phyloP scores from a whole-genome alignment of 2,329 filamentous ascomycete genomes.

The Dothistroma septosporum region DNA sequence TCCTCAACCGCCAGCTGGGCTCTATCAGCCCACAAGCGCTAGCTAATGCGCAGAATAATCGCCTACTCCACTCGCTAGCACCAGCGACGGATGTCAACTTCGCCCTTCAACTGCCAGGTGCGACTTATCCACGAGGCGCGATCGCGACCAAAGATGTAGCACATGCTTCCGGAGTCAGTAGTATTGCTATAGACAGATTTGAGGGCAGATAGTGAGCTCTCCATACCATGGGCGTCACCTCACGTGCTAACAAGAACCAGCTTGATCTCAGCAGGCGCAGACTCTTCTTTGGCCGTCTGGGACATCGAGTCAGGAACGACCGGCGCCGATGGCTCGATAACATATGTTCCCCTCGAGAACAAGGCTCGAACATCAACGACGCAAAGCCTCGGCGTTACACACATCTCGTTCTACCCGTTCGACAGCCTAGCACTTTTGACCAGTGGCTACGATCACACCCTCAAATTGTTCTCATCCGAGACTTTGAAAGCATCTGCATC shows the following conservation, averaged over 20 bases:
- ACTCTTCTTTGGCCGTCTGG: slow-evolving; percentile 82
- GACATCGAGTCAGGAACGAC: slow-evolving; percentile 62
- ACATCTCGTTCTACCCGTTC: slow-evolving; percentile 74
- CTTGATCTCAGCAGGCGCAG: slow-evolving; percentile 78
- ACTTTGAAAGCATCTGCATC: slow-evolving; percentile 58
- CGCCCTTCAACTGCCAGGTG: slow-evolving; percentile 54
- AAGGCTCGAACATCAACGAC: slow-evolving; percentile 35
- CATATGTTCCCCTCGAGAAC: slow-evolving; percentile 16
- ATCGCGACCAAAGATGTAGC: slow-evolving; percentile 12
- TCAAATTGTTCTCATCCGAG: slow-evolving; percentile 71
- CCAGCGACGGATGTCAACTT: slow-evolving; percentile 66
- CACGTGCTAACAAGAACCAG: slow-evolving; percentile 39
- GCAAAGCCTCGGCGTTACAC: slow-evolving; percentile 70
- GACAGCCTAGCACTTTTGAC: slow-evolving; percentile 72
- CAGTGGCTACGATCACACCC: slow-evolving; percentile 70
- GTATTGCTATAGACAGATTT: slow-evolving; percentile 74
- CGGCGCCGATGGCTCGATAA: slow-evolving; percentile 2
- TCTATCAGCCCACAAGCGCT: slow-evolving; percentile 61
- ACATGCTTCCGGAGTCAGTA: slow-evolving; percentile 74
- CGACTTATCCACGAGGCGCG: slow-evolving; percentile 9
- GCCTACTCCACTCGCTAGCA: slow-evolving; percentile 65
- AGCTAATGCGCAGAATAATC: slow-evolving; percentile 60
- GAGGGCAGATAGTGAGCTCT: slow-evolving; percentile 63
- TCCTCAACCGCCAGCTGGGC: slow-evolving; percentile 73
- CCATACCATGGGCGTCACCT: background rate